Evolutionary conservation across 352 stramenopile species (phyloP).

Genomic region (Plasmopara muralis): DNA sequence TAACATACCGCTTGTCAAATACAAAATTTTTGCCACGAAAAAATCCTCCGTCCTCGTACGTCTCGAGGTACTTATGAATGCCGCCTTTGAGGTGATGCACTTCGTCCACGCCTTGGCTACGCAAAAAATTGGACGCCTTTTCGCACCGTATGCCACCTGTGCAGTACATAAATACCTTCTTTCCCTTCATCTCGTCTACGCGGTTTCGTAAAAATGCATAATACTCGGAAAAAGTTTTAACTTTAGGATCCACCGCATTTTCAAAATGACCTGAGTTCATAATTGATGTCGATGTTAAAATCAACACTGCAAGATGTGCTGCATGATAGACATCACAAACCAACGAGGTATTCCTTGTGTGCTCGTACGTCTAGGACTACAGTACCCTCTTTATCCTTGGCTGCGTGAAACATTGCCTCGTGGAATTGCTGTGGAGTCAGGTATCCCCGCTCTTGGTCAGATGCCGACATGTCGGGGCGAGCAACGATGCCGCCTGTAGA

Average conservation of each 20-base stretch:
- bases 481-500: slow-evolving; percentile 44
- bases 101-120: slow-evolving; percentile 44
- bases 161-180: slow-evolving; percentile 79
- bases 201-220: slow-evolving; percentile 56
- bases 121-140: slow-evolving; percentile 67
- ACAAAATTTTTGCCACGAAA: slow-evolving; percentile 80
- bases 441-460: slow-evolving; percentile 55
- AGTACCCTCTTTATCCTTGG: slow-evolving; percentile 36
- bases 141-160: slow-evolving; percentile 72
- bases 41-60: slow-evolving; percentile 50
- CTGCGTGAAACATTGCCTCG: slow-evolving; percentile 39
- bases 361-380: slow-evolving; percentile 58
- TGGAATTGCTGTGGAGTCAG: slow-evolving; percentile 77
- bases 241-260: slow-evolving; percentile 50
- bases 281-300: slow-evolving; percentile 2
- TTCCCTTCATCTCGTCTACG: slow-evolving; percentile 54
- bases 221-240: slow-evolving; percentile 76
- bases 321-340: slow-evolving; percentile 15
- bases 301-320: background rate
- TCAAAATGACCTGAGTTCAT: slow-evolving; percentile 51
- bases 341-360: slow-evolving; percentile 46
- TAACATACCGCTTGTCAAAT: slow-evolving; percentile 64
- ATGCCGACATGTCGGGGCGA: slow-evolving; percentile 47
- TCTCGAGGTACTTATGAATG: slow-evolving; percentile 72
- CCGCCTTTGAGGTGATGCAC: slow-evolving; percentile 65